Conservation (phyloP, 371 early-diverging fungal genomes). For the Mucor piriformis region DNA sequence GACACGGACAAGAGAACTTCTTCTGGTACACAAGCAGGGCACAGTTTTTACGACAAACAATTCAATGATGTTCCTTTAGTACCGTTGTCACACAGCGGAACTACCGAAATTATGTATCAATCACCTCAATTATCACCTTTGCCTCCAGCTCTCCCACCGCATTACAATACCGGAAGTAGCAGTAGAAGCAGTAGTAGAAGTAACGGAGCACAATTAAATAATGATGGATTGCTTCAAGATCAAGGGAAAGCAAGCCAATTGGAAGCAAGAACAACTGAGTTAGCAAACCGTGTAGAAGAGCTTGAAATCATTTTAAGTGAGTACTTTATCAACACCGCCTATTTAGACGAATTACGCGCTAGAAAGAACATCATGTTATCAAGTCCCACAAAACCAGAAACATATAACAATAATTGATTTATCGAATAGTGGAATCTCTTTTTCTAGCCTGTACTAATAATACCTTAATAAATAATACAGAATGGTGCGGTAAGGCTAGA, state of each 20-base stretch:
- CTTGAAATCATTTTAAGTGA: slow-evolving; percentile 39
- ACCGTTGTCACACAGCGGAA: neutral
- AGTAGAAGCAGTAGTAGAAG: neutral
- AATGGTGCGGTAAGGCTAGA: too few species aligned
- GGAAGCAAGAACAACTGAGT: slow-evolving; percentile 13
- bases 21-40: neutral
- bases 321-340: slow-evolving; percentile 45
- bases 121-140: neutral
- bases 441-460: too few species aligned
- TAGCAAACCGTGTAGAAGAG: slow-evolving; percentile 38
- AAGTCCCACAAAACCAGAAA: too few species aligned
- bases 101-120: neutral
- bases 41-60: neutral
- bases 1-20: neutral
- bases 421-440: too few species aligned
- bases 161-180: neutral
- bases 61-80: neutral
- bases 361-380: slow-evolving; percentile 1
- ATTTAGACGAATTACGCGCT: slow-evolving; percentile 34
- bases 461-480: too few species aligned
- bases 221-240: neutral
- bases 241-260: neutral
- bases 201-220: neutral
- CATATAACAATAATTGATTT: too few species aligned
- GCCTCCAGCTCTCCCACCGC: neutral